Evolutionary conservation across 2,329 filamentous ascomycete species (phyloP).

Genomic region (Polychaeton citri): DNA sequence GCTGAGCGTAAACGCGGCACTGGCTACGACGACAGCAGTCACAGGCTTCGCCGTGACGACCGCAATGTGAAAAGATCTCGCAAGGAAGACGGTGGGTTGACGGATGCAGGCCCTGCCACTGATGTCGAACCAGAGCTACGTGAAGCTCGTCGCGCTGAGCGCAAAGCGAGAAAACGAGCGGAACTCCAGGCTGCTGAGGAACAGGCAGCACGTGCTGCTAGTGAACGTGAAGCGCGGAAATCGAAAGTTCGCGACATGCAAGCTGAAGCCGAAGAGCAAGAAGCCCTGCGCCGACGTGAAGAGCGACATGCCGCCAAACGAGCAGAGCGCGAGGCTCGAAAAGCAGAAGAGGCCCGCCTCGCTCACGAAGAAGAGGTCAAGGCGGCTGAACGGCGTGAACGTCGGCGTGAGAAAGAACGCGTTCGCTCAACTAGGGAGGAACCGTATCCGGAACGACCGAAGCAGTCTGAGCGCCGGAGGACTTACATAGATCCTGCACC

Average conservation of each 20-base stretch:
- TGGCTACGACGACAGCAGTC: conserved; percentile 18
- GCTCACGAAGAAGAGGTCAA: conserved; percentile 14
- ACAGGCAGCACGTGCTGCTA: conserved; percentile 11
- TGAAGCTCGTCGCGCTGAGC: conserved; percentile 22
- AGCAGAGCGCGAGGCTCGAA: conserved; percentile 14
- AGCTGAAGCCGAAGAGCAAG: conserved; percentile 18
- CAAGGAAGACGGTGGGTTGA: conserved; percentile 12
- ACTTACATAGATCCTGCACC: conserved; percentile 8
- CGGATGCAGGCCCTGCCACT: conserved; percentile 13
- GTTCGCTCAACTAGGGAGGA: conserved; percentile 11
- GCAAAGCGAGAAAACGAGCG: conserved; percentile 17
- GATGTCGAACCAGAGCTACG: conserved; percentile 16
- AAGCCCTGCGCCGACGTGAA: conserved; percentile 7
- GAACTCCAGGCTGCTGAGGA: conserved; percentile 24
- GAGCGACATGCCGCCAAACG: conserved; percentile 4
- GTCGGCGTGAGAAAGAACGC: conserved; percentile 15
- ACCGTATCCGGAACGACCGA: conserved; percentile 9
- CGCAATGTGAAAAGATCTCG: conserved; percentile 20
- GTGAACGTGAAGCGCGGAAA: conserved; percentile 10
- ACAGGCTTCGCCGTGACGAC: conserved; percentile 23
- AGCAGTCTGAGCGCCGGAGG: conserved; percentile 14
- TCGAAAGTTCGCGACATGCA: conserved; percentile 16
- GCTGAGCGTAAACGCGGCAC: conserved; percentile 19
- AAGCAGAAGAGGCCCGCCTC: conserved; percentile 7
- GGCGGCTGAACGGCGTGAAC: conserved; percentile 15